Evolutionary conservation across 768 basidiomycete genomes (phyloP), one percentile per base, ranked within the genome.

Genomic region (Cubamyces sp.): DNA sequence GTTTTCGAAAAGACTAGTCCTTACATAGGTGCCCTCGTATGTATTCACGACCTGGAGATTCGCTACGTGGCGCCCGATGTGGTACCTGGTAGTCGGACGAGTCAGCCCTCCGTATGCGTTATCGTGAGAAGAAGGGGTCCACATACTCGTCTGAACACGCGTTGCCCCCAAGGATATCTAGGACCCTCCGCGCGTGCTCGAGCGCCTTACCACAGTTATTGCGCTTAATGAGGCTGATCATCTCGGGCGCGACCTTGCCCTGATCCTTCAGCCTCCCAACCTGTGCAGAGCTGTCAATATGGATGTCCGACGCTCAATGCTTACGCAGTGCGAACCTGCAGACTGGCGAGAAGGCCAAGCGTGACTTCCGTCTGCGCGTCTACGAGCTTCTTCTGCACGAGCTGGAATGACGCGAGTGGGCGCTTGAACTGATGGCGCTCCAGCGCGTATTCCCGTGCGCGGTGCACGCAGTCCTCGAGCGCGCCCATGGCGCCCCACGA

Each of bases 401-500:
- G 87, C 75, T 98, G 96, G 86, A 96, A 98, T 5, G 91, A 90
- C 1, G 93, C 96, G 3, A 98, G 80, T 0, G 95, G 94, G 40
- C 90, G 86, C 23, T 85, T 81, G 78, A 98, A 98, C 75, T 98
- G 96, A 49, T 88, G 84, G 16, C 96, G 84, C 71, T 97, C 92
- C 37, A 97, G 83, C 11, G 94, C 91, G 71, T 98, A 98, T 12
- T 81, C 81, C 21, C 91, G 85, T 0, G 95, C 85, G 42, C 84
- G 84, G 37, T 81, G 72, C 43, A 98, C 81, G 70, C 94, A 97
- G 68, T 97, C 93, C 73, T 98, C 96, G 26, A 98, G 83, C 2
- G 96, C 90, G 28, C 96, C 96, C 85, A 98, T 96, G 1, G 91
- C 90, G 55, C 96, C 96, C 92, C 94, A 98, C 1, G 91, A 90